A percentile compares a stretch with the other conserved stretches of the same genome.
phyloP scores from a whole-genome alignment of 2,329 filamentous ascomycete species.

The Fusarium phyllophilum region DNA sequence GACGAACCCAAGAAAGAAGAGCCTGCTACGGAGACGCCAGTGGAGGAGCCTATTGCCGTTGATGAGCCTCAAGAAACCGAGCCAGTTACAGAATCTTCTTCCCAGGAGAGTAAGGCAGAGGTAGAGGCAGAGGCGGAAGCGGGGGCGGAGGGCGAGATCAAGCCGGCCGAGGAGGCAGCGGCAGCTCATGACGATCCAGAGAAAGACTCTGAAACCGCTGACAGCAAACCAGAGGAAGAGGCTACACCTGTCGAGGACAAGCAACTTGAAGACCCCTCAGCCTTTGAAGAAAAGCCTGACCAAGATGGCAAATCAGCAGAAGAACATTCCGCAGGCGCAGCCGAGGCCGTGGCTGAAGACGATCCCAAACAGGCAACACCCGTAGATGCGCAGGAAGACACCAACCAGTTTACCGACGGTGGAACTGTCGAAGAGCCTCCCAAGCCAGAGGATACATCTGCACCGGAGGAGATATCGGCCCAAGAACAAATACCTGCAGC shows the following conservation, averaged over 20 bases:
- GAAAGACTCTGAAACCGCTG: slow-evolving; percentile 21
- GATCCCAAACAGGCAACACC: slow-evolving; percentile 4
- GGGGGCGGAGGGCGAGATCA: background rate
- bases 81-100: background rate
- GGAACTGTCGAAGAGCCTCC: slow-evolving; percentile 5
- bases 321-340: slow-evolving; percentile 5
- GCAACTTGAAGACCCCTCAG: slow-evolving; percentile 11
- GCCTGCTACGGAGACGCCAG: background rate
- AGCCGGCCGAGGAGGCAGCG: slow-evolving; percentile 6
- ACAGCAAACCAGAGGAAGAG: slow-evolving; percentile 24
- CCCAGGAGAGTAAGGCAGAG: slow-evolving; percentile 1
- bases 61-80: background rate
- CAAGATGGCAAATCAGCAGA: slow-evolving; percentile 25
- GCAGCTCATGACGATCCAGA: slow-evolving; percentile 19
- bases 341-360: slow-evolving; percentile 1
- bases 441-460: background rate
- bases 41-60: background rate
- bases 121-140: slow-evolving; percentile 2
- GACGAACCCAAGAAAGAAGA: background rate
- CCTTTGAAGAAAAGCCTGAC: slow-evolving; percentile 17
- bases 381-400: slow-evolving; percentile 4
- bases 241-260: slow-evolving; percentile 22
- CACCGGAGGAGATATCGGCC: slow-evolving; percentile 9
- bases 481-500: slow-evolving; percentile 15
- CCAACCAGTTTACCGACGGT: slow-evolving; percentile 5